Base-by-base conservation (phyloP, 2,329 filamentous ascomycete species). In the Fusarium irregulare region DNA sequence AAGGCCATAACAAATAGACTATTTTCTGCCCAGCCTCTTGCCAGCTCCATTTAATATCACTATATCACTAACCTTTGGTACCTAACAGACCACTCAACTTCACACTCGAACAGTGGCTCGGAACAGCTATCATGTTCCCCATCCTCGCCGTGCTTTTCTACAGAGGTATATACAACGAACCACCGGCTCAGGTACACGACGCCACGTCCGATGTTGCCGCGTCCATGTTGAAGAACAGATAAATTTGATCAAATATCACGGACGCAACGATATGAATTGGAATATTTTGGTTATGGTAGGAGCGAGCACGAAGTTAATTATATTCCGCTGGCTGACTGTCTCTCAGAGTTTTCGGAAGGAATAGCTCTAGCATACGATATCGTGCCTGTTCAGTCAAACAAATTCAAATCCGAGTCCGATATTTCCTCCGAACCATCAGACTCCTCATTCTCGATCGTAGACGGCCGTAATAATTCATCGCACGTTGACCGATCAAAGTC, bases 401-500 rank as follows among this genome's bases (percentile, higher is more conserved):
- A 21, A 25, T 30, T 47, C 30, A 64, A 23, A 14, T 47, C n/a
- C 7, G 50, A 58, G 4, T 40, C 25, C 2, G 27, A 47, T 4
- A 58, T 18, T 23, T 50, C 12, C 0, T 18, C n/a, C 3, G 30
- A 59, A 5, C 23, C 27, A 2, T 34, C 32, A 1, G 27, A 34
- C 1, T 27, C 14, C 20, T 50, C 30, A 9, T 34, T 20, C 8
- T 27, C 6, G 10, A 59, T 51, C 5, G 23, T 60, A 4, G 46
- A 44, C 0, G 34, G 60, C 1, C 9, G 23, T n/a, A n/a, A n/a
- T n/a, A n/a, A n/a, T n/a, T 3, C 3, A 16, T 68, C 51, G 0
- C 56, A 2, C 21, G 71, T 61, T 2, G 48, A 45, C 4, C 37
- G 41, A 12, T 71, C 64, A n/a, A 58, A 56, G 12, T 71, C 67